Evolutionary conservation across 768 basidiomycete species (phyloP).

Genomic region (Hericium alpestre): DNA sequence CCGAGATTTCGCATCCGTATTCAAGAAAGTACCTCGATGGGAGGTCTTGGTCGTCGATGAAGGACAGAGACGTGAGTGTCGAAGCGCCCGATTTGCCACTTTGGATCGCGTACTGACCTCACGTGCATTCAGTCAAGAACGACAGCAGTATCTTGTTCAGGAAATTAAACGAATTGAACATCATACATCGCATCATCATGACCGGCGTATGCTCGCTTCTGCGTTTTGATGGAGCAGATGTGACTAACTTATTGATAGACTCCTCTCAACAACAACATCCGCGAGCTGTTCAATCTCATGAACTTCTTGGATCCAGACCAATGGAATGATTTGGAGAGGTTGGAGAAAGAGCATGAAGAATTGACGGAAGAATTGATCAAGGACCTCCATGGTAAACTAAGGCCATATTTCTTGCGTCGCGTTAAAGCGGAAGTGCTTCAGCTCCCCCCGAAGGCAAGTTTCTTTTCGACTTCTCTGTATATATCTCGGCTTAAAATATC

Average conservation of each 20-base stretch:
- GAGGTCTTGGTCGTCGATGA: conserved; percentile 92
- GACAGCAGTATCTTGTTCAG: conserved; percentile 72
- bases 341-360: conserved; percentile 66
- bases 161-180: conserved; percentile 70
- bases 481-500: not conserved
- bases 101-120: conserved; percentile 4
- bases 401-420: conserved; percentile 88
- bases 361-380: conserved; percentile 74
- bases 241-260: conserved; percentile 36
- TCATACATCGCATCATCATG: conserved; percentile 75
- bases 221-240: not conserved
- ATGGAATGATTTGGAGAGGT: conserved; percentile 64
- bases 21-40: conserved; percentile 82
- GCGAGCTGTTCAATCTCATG: conserved; percentile 95
- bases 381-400: conserved; percentile 64
- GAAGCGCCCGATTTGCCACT: conserved; percentile 5
- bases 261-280: conserved; percentile 92
- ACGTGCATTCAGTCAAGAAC: conserved; percentile 57
- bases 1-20: conserved; percentile 63
- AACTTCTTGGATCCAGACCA: conserved; percentile 79
- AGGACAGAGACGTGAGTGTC: conserved; percentile 70
- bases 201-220: conserved; percentile 51
- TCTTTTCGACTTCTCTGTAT: conserved; percentile 1
- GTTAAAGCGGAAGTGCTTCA: conserved; percentile 89
- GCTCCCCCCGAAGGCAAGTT: conserved; percentile 75